These are phyloP conservation scores for Jacaranda copaia DNA, from an alignment of 257 asterid genomes.

Conservation along the genomic window DNA sequence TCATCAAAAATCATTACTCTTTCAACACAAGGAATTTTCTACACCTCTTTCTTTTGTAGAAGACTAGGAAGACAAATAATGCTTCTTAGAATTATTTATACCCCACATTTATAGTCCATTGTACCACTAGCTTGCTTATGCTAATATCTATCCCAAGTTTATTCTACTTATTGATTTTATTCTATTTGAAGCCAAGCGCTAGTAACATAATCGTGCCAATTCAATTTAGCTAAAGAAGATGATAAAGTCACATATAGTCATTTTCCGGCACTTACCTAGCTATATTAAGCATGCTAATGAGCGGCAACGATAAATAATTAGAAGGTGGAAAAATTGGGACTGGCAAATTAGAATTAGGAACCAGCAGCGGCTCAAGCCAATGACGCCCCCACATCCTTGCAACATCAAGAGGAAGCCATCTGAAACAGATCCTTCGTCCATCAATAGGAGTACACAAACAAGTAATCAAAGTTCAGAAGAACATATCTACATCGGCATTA, in stretches of 20 bases:
- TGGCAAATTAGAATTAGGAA: constrained; percentile 56
- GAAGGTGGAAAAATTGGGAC: constrained; percentile 68
- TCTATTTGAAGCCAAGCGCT: too few relatives aligned
- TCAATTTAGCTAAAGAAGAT: too few relatives aligned
- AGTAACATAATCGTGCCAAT: too few relatives aligned
- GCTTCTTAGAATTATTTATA: too few relatives aligned
- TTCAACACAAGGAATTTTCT: too few relatives aligned
- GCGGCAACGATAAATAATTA: constrained; percentile 68
- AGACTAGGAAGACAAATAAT: too few relatives aligned
- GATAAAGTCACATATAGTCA: not conserved
- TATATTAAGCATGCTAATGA: constrained; percentile 67
- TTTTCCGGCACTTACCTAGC: constrained; percentile 56
- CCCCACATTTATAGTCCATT: too few relatives aligned
- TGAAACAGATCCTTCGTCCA: constrained; percentile 37
- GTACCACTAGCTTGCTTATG: too few relatives aligned
- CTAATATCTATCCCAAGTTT: too few relatives aligned
- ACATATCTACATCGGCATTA: not conserved
- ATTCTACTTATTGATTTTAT: too few relatives aligned
- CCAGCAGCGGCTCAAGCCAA: constrained; percentile 76
- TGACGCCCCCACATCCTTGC: constrained; percentile 88
- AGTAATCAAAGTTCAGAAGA: not conserved
- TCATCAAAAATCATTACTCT: too few relatives aligned
- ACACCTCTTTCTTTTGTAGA: too few relatives aligned
- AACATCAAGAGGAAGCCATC: constrained; percentile 80
- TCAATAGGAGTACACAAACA: not conserved